phyloP scores from a whole-genome alignment of 805 yeast genomes.

The Blastobotrys mokoenaii region DNA sequence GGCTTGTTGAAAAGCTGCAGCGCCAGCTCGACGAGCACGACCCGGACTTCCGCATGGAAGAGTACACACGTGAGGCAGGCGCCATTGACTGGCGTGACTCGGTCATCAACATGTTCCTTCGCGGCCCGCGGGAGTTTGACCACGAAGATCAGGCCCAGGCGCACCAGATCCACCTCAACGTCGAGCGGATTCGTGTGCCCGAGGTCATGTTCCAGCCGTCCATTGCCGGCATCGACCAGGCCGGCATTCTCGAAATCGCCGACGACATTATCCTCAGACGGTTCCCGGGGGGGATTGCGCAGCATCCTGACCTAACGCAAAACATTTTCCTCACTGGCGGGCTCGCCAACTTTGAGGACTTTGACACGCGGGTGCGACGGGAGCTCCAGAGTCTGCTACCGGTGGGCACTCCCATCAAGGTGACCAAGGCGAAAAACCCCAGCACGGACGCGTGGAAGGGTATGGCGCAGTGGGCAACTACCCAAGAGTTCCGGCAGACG shows the following conservation, averaged over 20 bases:
- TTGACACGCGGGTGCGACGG: slow-evolving; percentile 53
- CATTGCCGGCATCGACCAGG: slow-evolving; percentile 92
- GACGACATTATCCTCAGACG: slow-evolving; percentile 58
- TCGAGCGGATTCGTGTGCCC: slow-evolving; percentile 87
- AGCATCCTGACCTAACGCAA: slow-evolving; percentile 32
- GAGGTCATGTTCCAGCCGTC: slow-evolving; percentile 89
- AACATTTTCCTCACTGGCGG: slow-evolving; percentile 89
- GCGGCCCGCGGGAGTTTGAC: slow-evolving; percentile 85
- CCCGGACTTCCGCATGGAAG: slow-evolving; percentile 78
- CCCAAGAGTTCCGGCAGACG: slow-evolving; percentile 37
- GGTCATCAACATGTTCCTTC: slow-evolving; percentile 68
- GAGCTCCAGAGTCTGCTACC: slow-evolving; percentile 74
- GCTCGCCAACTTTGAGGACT: slow-evolving; percentile 53
- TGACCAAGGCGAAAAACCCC: slow-evolving; percentile 61
- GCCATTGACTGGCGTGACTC: slow-evolving; percentile 80
- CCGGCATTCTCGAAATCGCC: slow-evolving; percentile 77
- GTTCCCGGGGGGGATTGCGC: slow-evolving; percentile 21
- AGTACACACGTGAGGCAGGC: slow-evolving; percentile 49
- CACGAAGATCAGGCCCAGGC: slow-evolving; percentile 75
- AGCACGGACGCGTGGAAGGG: slow-evolving; percentile 87
- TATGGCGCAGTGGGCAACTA: slow-evolving; percentile 69
- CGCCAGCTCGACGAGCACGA: slow-evolving; percentile 71
- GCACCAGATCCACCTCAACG: slow-evolving; percentile 83
- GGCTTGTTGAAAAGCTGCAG: slow-evolving; percentile 42
- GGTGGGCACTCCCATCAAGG: slow-evolving; percentile 47